These are phyloP conservation scores for Chrysoporthe austroafricana DNA, from an alignment of 2,329 filamentous ascomycete species.

Conservation along the genomic window DNA sequence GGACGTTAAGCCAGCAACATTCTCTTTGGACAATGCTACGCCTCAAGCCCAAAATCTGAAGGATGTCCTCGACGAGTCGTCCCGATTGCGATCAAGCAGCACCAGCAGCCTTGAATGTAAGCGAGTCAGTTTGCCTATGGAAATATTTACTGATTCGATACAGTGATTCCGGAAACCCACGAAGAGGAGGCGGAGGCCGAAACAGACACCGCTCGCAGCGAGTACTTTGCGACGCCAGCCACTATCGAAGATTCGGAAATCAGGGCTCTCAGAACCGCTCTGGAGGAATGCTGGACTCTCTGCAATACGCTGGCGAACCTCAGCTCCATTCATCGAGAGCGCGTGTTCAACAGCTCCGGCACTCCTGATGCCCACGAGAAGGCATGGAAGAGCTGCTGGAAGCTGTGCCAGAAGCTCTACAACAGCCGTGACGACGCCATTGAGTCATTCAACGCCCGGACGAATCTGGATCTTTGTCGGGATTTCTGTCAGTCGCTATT, in stretches of 20 bases:
- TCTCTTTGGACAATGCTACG: slow-evolving; percentile 71
- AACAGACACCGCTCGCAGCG: slow-evolving; percentile 57
- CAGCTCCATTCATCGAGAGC: slow-evolving; percentile 80
- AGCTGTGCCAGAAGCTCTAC: slow-evolving; percentile 86
- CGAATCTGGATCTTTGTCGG: slow-evolving; percentile 83
- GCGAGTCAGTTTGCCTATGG: slow-evolving; percentile 31
- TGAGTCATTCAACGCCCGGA: slow-evolving; percentile 67
- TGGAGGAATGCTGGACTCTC: slow-evolving; percentile 90
- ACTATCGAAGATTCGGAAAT: slow-evolving; percentile 60
- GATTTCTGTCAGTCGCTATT: slow-evolving; percentile 93
- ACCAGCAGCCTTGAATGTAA: slow-evolving; percentile 79
- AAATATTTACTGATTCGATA: slow-evolving; percentile 35
- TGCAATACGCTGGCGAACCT: slow-evolving; percentile 88
- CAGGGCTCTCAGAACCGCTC: slow-evolving; percentile 70
- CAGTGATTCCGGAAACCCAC: slow-evolving; percentile 55
- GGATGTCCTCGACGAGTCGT: slow-evolving; percentile 65
- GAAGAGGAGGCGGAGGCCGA: slow-evolving; percentile 58
- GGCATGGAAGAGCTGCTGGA: slow-evolving; percentile 95
- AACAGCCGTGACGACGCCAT: slow-evolving; percentile 75
- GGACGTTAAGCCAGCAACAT: slow-evolving; percentile 67
- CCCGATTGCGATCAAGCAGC: slow-evolving; percentile 65
- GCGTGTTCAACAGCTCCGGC: slow-evolving; percentile 76
- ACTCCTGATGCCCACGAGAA: slow-evolving; percentile 80
- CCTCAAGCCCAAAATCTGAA: slow-evolving; percentile 82
- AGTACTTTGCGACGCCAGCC: slow-evolving; percentile 46